Percentiles rank a stretch among this genome's conserved stretches.
Evolutionary conservation across 225 moss, liverwort and hornwort species (phyloP).

Genomic region (Takakia lepidozioides): DNA sequence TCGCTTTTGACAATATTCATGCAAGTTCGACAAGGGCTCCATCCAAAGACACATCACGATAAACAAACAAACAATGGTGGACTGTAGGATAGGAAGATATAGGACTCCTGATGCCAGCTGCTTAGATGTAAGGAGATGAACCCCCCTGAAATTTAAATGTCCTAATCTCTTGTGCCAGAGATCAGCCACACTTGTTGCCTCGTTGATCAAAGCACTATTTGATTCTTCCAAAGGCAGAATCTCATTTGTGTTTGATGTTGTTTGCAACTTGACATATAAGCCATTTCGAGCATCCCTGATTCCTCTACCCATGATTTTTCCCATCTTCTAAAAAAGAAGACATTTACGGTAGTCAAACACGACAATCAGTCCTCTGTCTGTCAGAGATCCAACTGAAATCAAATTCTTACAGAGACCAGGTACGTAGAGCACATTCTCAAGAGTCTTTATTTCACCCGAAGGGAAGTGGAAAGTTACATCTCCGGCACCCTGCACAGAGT

Average conservation of each 20-base stretch:
- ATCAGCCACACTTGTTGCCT: no score
- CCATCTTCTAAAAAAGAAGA: background rate
- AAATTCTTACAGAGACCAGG: background rate
- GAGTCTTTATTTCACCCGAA: background rate
- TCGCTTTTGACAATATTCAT: background rate
- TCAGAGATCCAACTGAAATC: background rate
- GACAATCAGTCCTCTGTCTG: background rate
- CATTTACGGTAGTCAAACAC: background rate
- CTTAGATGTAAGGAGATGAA: background rate
- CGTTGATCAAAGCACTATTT: background rate
- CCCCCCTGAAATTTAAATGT: background rate
- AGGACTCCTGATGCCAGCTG: background rate
- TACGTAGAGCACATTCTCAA: background rate
- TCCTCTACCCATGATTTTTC: background rate
- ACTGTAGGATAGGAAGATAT: no score
- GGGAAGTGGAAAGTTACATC: background rate
- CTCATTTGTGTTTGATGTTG: no score
- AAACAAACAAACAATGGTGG: no score
- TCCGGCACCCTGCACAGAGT: no score
- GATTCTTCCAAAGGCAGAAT: no score
- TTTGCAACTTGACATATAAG: background rate
- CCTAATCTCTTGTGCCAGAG: constrained; percentile 1
- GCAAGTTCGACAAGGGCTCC: no score
- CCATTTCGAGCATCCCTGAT: background rate
- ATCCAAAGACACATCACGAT: no score